Evolutionary conservation across 2,329 filamentous ascomycete species (phyloP).

Genomic region (Aspergillus japonicus): DNA sequence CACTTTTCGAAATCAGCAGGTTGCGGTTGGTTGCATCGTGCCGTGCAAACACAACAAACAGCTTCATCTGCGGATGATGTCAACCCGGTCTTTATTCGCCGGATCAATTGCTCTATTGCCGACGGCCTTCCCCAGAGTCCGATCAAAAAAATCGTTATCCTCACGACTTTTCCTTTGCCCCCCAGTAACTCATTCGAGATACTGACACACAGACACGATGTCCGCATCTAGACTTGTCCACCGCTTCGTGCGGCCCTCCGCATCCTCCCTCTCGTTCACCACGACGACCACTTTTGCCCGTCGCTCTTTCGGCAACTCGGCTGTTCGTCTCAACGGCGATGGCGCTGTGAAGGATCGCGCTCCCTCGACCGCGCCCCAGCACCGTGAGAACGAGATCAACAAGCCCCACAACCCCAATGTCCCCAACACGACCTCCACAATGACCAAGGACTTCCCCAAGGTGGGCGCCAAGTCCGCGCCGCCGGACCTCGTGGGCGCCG

Average conservation of each 20-base stretch:
- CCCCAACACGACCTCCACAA: constrained; percentile 64
- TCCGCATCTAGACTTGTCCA: constrained; percentile 45
- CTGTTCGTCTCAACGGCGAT: constrained; percentile 38
- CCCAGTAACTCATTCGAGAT: too few relatives aligned
- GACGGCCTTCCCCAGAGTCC: background rate
- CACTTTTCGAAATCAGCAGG: constrained; percentile 14
- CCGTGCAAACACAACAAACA: constrained; percentile 40
- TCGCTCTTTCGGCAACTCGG: constrained; percentile 33
- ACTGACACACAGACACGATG: constrained; percentile 37
- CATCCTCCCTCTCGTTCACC: constrained; percentile 24
- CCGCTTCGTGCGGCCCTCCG: constrained; percentile 46
- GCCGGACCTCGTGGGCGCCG: constrained; percentile 59
- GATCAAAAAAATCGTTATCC: background rate
- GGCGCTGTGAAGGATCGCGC: constrained; percentile 52
- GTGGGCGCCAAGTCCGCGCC: constrained; percentile 58
- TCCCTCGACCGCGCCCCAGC: constrained; percentile 54
- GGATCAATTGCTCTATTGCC: background rate
- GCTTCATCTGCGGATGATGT: constrained; percentile 37
- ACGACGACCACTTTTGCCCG: constrained; percentile 20
- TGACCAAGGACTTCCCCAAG: constrained; percentile 61
- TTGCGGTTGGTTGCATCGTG: constrained; percentile 14
- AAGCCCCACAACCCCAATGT: constrained; percentile 62
- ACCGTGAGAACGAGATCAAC: constrained; percentile 57
- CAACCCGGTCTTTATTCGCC: constrained; percentile 29
- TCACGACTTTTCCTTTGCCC: background rate